Percentiles rank a stretch among this genome's conserved stretches.
These are phyloP conservation scores for Euptelea pleiosperma DNA, from an alignment of 164 flowering plant species.

Conservation along the genomic window DNA sequence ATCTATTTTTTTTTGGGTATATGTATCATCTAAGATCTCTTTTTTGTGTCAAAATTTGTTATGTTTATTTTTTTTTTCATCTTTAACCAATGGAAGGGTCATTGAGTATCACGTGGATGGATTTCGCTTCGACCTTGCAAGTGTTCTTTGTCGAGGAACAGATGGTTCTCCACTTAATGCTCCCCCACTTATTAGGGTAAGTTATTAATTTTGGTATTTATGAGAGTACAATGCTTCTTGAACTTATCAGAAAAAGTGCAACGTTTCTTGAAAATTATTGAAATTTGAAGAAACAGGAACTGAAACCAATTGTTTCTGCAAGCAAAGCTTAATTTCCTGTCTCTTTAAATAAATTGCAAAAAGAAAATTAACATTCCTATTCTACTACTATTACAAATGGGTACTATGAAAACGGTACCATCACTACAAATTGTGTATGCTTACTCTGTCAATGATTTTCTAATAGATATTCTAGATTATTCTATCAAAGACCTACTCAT, in stretches of 20 bases:
- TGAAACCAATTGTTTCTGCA: neutral
- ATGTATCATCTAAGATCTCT: neutral
- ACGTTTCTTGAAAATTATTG: neutral
- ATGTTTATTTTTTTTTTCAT: neutral
- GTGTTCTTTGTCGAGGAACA: constrained; percentile 93
- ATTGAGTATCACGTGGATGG: constrained; percentile 96
- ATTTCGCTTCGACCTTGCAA: constrained; percentile 95
- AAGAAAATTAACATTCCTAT: constrained; percentile 1
- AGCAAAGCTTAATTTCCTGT: neutral
- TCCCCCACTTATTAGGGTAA: constrained; percentile 85
- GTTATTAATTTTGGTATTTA: too few relatives aligned
- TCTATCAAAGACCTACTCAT: too few relatives aligned
- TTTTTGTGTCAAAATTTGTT: neutral
- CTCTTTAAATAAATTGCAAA: neutral
- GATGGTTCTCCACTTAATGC: constrained; percentile 89
- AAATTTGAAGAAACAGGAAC: neutral
- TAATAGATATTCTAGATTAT: too few relatives aligned
- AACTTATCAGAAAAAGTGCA: too few relatives aligned
- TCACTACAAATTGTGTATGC: too few relatives aligned
- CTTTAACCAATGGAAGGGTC: constrained; percentile 48
- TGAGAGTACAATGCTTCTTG: too few relatives aligned
- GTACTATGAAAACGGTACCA: too few relatives aligned
- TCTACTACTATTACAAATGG: too few relatives aligned
- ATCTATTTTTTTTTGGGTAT: neutral
- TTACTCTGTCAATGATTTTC: too few relatives aligned